Conservation (phyloP, 148 eudicot species). For the Rhododendron henanense region DNA sequence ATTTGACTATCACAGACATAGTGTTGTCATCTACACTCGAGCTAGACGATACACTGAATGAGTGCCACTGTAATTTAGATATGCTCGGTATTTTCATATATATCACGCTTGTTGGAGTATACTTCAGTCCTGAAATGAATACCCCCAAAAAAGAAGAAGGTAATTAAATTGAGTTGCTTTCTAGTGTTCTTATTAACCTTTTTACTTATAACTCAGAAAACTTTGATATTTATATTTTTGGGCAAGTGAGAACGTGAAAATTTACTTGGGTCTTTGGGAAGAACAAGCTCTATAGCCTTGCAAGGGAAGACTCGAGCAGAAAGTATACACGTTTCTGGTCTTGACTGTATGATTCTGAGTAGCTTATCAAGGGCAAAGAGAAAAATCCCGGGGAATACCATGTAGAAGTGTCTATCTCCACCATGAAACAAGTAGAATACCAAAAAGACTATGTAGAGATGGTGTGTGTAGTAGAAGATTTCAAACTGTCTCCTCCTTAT, state of each 20-base stretch:
- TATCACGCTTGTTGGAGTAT: slow-evolving; percentile 67
- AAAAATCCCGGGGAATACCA: slow-evolving; percentile 68
- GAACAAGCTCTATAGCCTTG: slow-evolving; percentile 59
- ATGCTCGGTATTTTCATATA: slow-evolving; percentile 74
- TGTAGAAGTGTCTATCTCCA: slow-evolving; percentile 77
- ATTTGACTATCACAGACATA: slow-evolving; percentile 64
- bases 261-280: slow-evolving; percentile 78
- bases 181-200: background rate
- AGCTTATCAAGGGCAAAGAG: slow-evolving; percentile 71
- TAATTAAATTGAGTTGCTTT: background rate
- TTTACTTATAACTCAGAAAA: background rate
- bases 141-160: background rate
- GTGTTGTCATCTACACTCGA: slow-evolving; percentile 46
- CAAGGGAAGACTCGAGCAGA: slow-evolving; percentile 70
- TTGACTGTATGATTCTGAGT: slow-evolving; percentile 57
- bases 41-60: slow-evolving; percentile 75
- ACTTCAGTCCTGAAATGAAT: slow-evolving; percentile 50
- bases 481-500: slow-evolving; percentile 67
- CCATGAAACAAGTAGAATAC: slow-evolving; percentile 76
- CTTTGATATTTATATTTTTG: background rate
- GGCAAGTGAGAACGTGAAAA: slow-evolving; percentile 1
- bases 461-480: slow-evolving; percentile 76
- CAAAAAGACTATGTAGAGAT: slow-evolving; percentile 60
- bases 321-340: slow-evolving; percentile 52
- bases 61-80: slow-evolving; percentile 82